phyloP scores from a whole-genome alignment of 139 green algal genomes.

The Volvox reticuliferus region DNA sequence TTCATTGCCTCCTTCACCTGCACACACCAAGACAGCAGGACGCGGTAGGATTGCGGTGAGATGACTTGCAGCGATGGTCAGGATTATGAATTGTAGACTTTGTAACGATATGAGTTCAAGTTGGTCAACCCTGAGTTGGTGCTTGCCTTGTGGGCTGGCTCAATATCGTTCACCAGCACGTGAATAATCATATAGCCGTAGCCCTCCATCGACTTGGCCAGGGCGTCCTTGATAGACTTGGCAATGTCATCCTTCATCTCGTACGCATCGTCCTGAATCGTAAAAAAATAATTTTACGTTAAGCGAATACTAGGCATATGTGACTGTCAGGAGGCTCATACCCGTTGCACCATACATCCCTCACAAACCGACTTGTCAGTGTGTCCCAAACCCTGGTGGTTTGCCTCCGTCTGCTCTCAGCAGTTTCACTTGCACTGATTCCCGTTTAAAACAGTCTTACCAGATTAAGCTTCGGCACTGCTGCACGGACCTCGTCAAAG shows the following conservation, averaged over 20 bases:
- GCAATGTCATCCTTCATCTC: conserved; percentile 93
- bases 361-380: no score
- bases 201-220: conserved; percentile 79
- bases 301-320: no score
- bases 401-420: no score
- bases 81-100: not conserved
- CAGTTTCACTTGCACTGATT: no score
- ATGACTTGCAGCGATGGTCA: not conserved
- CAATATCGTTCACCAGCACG: conserved; percentile 84
- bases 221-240: conserved; percentile 62
- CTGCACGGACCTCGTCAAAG: conserved; percentile 83
- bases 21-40: no score
- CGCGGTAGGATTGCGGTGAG: not conserved
- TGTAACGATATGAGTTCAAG: not conserved
- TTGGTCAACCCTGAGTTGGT: no score
- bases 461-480: conserved; percentile 70
- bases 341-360: no score
- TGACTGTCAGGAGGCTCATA: no score
- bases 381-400: no score
- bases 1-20: conserved; percentile 88
- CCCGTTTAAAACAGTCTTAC: not conserved
- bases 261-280: conserved; percentile 64
- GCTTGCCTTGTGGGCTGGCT: conserved; percentile 74
- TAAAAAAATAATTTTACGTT: no score
- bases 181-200: conserved; percentile 94